Conservation (phyloP, 495 filamentous ascomycete genomes). For the Trichocladium antarcticum region DNA sequence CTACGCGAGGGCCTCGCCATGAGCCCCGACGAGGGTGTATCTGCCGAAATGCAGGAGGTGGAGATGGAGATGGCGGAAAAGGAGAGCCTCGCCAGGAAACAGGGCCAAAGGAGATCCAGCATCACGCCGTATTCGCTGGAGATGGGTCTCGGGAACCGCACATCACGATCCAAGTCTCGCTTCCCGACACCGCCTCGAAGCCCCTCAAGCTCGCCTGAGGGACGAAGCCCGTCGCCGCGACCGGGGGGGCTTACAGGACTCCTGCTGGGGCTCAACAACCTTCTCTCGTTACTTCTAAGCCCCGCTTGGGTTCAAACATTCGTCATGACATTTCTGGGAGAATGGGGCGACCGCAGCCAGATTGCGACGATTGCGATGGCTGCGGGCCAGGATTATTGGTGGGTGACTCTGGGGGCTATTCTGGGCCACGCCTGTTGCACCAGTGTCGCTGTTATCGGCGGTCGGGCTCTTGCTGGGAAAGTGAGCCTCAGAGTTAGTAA, state of each 20-base stretch:
- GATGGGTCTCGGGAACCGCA: slow-evolving; percentile 47
- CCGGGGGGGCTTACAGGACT: slow-evolving; percentile 28
- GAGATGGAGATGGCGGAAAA: slow-evolving; percentile 93
- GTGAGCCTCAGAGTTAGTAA: slow-evolving; percentile 95
- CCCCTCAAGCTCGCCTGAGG: slow-evolving; percentile 47
- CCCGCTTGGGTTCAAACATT: slow-evolving; percentile 99
- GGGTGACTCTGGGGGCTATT: slow-evolving; percentile 86
- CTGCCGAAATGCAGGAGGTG: slow-evolving; percentile 94
- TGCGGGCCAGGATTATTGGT: slow-evolving; percentile 97
- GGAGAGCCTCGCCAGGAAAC: slow-evolving; percentile 54
- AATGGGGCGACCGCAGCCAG: slow-evolving; percentile 96
- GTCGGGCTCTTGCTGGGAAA: slow-evolving; percentile 79
- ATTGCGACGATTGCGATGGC: slow-evolving; percentile 99
- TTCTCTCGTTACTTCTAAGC: slow-evolving; percentile 75
- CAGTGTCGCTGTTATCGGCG: slow-evolving; percentile 83
- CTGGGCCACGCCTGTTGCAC: slow-evolving; percentile 84
- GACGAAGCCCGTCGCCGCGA: slow-evolving; percentile 33
- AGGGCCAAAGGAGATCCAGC: slow-evolving; percentile 43
- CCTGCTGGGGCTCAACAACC: slow-evolving; percentile 62
- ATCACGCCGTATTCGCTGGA: slow-evolving; percentile 55
- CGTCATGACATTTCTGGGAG: slow-evolving; percentile 95
- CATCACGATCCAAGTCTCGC: slow-evolving; percentile 48
- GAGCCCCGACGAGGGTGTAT: slow-evolving; percentile 75
- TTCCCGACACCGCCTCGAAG: slow-evolving; percentile 50
- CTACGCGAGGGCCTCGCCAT: slow-evolving; percentile 81